Base-by-base conservation (phyloP, 2,329 filamentous ascomycete species). In the Aaosphaeria pasadenensis region DNA sequence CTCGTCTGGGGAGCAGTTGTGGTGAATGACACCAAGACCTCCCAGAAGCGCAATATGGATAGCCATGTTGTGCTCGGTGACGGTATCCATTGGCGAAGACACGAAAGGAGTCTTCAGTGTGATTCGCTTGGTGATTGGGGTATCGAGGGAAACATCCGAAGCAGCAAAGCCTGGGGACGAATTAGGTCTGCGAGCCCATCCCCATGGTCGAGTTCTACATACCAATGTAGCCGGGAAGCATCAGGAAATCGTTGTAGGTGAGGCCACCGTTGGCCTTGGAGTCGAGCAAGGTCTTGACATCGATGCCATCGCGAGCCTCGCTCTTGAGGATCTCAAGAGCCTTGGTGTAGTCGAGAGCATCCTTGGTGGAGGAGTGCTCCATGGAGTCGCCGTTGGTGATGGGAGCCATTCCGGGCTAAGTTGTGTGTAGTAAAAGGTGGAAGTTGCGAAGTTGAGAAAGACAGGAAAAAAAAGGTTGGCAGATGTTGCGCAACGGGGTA, bases 61-160 rank as follows among this genome's bases (percentile, higher is more conserved):
- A 57, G 94, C 95, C 95, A 99, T 99, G 72, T 95, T 92, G 77
- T 96, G 89, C 79, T 99, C 94, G 39, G 95, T 99, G 71, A 99
- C 94, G 7, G 94, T 99, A 78, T 99, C 94, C 94, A 99, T 99
- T 65, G 95, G 94, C 36, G 94, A 97, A 42, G 94, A 99, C 57
- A 97, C 84, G 67, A 99, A 91, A 51, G 94, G 94, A 5, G 91
- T 95, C 83, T 96, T 99, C 71, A 99, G 81, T 33, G 89, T 85
- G 74, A 99, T 95, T 66, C 90, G 86, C 83, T 95, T 96, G 60
- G 94, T 99, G 64, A 99, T 82, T 50, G 90, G 90, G 33, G 92
- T 90, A 62, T 97, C 94, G 53, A 99, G 86, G 43, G 77, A 77
- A 58, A 97, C 94, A 55, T 89, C 88, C 44, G 89, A 90, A 64